These are phyloP conservation scores for Alternaria conjuncta DNA, from an alignment of 2,329 filamentous ascomycete genomes.

Conservation along the genomic window DNA sequence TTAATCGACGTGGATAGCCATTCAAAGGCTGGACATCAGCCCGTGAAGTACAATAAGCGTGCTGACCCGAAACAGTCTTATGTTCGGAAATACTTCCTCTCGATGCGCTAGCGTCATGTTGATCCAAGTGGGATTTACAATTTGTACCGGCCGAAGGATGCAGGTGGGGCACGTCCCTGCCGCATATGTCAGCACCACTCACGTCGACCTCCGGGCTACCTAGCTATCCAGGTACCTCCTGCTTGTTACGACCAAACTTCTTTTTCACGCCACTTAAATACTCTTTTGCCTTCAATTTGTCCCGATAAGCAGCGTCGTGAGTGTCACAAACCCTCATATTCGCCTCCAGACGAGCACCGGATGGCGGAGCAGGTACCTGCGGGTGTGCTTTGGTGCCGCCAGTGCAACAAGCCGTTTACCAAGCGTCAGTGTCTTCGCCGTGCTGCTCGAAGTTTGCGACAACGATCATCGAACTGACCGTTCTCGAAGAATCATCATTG, in stretches of 20 bases:
- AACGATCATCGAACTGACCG: background rate
- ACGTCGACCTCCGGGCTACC: no score
- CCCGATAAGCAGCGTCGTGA: no score
- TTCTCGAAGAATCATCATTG: background rate
- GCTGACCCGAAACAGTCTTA: no score
- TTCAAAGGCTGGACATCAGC: no score
- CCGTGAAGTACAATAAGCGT: no score
- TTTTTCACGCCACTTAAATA: background rate
- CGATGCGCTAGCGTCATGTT: no score
- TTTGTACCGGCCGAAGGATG: conserved; percentile 1
- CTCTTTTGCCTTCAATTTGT: background rate
- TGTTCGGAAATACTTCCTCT: no score
- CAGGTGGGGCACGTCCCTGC: background rate
- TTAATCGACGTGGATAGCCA: no score
- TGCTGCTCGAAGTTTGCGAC: background rate
- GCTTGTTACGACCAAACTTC: background rate
- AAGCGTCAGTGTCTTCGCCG: background rate
- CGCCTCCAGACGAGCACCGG: background rate
- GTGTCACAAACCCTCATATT: background rate
- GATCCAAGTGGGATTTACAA: background rate
- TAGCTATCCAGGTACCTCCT: background rate
- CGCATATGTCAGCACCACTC: background rate
- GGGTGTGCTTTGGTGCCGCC: background rate
- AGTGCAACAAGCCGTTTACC: conserved; percentile 1
- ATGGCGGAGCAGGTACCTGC: background rate